A percentile compares a stretch with the other conserved stretches of the same genome.
Conservation (phyloP, 345 rosid species). For the Combretum micranthum region DNA sequence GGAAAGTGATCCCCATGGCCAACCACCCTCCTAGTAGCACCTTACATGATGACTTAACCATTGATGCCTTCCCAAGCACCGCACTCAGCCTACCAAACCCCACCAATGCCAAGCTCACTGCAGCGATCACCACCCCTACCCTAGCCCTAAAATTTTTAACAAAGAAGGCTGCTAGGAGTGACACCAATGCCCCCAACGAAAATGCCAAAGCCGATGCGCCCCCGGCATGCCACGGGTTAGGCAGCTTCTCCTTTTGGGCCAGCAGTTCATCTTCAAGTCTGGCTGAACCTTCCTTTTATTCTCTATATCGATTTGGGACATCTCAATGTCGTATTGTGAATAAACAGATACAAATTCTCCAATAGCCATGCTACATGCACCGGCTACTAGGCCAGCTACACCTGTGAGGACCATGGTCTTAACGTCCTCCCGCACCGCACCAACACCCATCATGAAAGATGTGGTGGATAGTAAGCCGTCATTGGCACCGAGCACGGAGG, state of each 20-base stretch:
- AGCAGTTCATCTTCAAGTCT: background rate
- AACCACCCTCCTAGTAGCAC: conserved; percentile 41
- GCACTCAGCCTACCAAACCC: conserved; percentile 36
- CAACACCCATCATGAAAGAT: conserved; percentile 79
- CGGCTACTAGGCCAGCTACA: conserved; percentile 64
- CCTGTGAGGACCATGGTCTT: conserved; percentile 64
- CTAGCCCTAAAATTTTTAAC: conserved; percentile 18
- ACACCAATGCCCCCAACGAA: conserved; percentile 25
- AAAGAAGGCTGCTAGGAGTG: conserved; percentile 29
- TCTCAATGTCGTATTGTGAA: conserved; percentile 61
- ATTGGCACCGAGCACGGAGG: conserved; percentile 73
- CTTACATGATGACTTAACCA: conserved; percentile 23
- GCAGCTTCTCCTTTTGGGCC: conserved; percentile 19
- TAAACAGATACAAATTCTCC: conserved; percentile 88
- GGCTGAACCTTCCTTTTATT: background rate
- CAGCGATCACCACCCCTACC: conserved; percentile 23
- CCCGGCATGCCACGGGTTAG: conserved; percentile 32
- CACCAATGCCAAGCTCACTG: conserved; percentile 24
- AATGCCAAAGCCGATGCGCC: conserved; percentile 36
- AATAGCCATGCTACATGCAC: conserved; percentile 81
- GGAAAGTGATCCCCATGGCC: conserved; percentile 38
- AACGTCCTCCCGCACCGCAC: conserved; percentile 53
- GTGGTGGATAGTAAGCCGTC: conserved; percentile 73
- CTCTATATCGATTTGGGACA: conserved; percentile 48
- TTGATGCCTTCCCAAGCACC: conserved; percentile 21